phyloP scores from a whole-genome alignment of 176 grass and related monocot genomes.

The Oryza meridionalis region DNA sequence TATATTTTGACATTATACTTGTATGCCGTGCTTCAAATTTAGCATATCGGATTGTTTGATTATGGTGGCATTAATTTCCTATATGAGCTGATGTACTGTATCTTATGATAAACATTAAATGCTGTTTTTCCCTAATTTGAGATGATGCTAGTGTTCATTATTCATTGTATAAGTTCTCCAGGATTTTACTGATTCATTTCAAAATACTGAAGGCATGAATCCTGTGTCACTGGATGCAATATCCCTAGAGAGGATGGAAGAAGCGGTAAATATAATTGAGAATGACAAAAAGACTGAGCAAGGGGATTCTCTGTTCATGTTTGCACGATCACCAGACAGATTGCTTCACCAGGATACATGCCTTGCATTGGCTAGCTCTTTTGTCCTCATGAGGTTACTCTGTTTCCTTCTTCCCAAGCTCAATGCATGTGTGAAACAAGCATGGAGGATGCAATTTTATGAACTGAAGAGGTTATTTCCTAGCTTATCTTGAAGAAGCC shows the following conservation, averaged over 20 bases:
- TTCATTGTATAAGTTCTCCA: background rate
- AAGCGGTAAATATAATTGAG: slow-evolving; percentile 44
- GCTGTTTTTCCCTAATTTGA: background rate
- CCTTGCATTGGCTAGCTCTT: slow-evolving; percentile 71
- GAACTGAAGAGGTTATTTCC: slow-evolving; percentile 55
- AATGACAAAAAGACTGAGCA: slow-evolving; percentile 45
- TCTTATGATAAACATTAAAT: slow-evolving; percentile 7
- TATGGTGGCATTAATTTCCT: slow-evolving; percentile 11
- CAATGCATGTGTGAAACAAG: slow-evolving; percentile 63
- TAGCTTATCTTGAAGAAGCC: slow-evolving; percentile 55
- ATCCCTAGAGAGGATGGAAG: slow-evolving; percentile 47
- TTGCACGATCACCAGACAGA: slow-evolving; percentile 87
- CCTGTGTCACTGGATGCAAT: slow-evolving; percentile 50
- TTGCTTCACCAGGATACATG: slow-evolving; percentile 91
- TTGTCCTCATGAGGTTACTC: slow-evolving; percentile 66
- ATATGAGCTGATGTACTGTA: background rate
- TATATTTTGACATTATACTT: slow-evolving; percentile 14
- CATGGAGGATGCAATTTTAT: slow-evolving; percentile 57
- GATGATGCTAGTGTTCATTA: background rate
- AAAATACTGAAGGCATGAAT: slow-evolving; percentile 59
- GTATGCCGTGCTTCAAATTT: slow-evolving; percentile 13
- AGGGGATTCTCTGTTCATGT: slow-evolving; percentile 64
- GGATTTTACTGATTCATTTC: slow-evolving; percentile 6
- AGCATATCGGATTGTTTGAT: slow-evolving; percentile 12
- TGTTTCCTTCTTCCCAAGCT: slow-evolving; percentile 79